Percentiles rank a stretch among this genome's conserved stretches.
Evolutionary conservation across 1,139 yeast species (phyloP).

Genomic region (Yamadazyma buinensis): DNA sequence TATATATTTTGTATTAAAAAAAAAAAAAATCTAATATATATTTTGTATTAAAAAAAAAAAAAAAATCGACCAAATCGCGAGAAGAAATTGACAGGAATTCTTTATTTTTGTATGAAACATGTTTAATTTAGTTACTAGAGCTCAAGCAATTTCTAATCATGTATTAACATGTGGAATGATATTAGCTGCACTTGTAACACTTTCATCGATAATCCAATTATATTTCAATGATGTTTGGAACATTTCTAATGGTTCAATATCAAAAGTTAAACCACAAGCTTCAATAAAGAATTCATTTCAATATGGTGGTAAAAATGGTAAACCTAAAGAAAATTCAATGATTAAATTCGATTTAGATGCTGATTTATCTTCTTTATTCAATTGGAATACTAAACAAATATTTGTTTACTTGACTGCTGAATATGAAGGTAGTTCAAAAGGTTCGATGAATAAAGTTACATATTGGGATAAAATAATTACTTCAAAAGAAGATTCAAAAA

Average conservation of each 20-base stretch:
- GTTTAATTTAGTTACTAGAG: conserved; percentile 39
- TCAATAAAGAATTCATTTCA: conserved; percentile 61
- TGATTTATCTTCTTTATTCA: conserved; percentile 69
- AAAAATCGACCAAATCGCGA: no score
- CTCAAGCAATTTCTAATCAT: conserved; percentile 55
- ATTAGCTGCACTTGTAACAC: conserved; percentile 42
- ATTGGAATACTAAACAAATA: conserved; percentile 96
- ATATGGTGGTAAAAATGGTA: conserved; percentile 66
- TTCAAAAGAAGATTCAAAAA: conserved; percentile 51
- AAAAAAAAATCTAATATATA: background rate
- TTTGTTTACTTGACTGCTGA: conserved; percentile 89
- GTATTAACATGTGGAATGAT: conserved; percentile 51
- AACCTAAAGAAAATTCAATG: conserved; percentile 77
- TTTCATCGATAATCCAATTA: conserved; percentile 50
- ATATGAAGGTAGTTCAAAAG: conserved; percentile 60
- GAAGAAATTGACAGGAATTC: no score
- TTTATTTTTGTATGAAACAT: no score
- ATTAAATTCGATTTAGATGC: conserved; percentile 68
- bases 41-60: no score
- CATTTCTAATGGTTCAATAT: conserved; percentile 36
- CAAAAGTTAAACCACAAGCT: conserved; percentile 38
- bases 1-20: no score
- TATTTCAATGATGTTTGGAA: conserved; percentile 41
- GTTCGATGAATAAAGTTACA: conserved; percentile 63
- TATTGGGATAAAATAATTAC: conserved; percentile 88